Evolutionary conservation across 345 rosid species (phyloP), one percentile per base, ranked within the genome.

Genomic region (Viola odorata): DNA sequence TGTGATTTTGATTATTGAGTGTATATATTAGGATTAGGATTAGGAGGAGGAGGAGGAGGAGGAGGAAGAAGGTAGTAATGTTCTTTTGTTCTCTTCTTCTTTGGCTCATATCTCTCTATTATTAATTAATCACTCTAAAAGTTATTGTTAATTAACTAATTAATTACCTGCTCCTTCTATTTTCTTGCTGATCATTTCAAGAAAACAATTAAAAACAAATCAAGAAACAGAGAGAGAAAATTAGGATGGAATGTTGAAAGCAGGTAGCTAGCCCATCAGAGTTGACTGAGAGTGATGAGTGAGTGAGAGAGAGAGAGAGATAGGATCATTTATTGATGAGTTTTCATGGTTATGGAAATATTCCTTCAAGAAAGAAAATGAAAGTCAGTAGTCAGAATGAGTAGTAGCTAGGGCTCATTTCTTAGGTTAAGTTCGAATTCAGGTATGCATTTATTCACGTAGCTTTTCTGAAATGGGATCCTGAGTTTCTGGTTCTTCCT

Each of bases 11-110:
- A 23, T 1, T 23, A 2, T 23, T 23, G 32, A 23, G 32, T 23
- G 2, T 23, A n/a, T n/a, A n/a, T n/a, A n/a, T n/a, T n/a, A 6
- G 16, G 23, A 53, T 41, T 15, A 23, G 32, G 1, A 12, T 4
- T 4, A 48, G 8, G 5, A 37, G 9, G 36, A 45, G 8, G 4
- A 17, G 11, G 11, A 57, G 7, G 1, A 37, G 45, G 37, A 37
- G n/a, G 0, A 36, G 3, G 3, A 5, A 6, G 14, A 41, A 41
- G n/a, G 6, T 0, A 12, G 6, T 0, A 12, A 11, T 5, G 39
- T 2, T 37, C 45, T 39, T 76, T 80, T 76, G 83, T 78, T 72
- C 73, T 74, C 74, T 71, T 80, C 69, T 75, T 61, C 12, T 50
- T 55, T 55, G 66, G 56, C 69, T 68, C 67, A 37, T 48, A 55